Base-by-base conservation (phyloP, 495 filamentous ascomycete species). In the Penicillium goetzii region DNA sequence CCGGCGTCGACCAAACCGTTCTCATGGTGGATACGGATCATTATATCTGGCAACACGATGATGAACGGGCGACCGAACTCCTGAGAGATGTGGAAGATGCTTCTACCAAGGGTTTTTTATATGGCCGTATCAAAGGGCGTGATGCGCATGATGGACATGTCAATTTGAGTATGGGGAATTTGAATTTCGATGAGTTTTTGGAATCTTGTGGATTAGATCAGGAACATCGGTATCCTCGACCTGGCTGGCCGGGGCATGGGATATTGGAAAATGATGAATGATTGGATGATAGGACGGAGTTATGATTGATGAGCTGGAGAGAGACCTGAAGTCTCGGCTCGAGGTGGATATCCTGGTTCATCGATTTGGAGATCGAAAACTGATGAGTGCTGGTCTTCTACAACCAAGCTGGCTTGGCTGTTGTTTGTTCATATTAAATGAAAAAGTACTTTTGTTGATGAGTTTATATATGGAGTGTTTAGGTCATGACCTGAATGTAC, bases 181-280 rank as follows among this genome's bases (percentile, higher is more conserved):
- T 56, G 49, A 30, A 45, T 23, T 21, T 59, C 56, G 40, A 55
- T 17, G 59, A 61, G 14, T 55, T 47, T 21, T 1, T 58, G 28
- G 57, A 64, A 55, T 55, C 32, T 23, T 36, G 15, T 36, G 60
- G 52, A 6, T 53, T 60, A 21, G 59, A 64, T 49, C 45, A 58
- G 21, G 49, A 45, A 49, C 53, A 64, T n/a, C 36, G 26, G 43
- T 62, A 59, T 23, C 41, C 34, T 4, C 43, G 60, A 12, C 60
- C 60, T 9, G 60, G 55, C 36, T 63, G 60, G 60, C 60, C 60
- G 11, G 55, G 43, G 8, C 60, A 63, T 58, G 52, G 52, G 17
- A 34, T 55, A 30, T 34, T 55, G 52, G 52, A 55, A 15, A 36
- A 34, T 25, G 52, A 55, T 3, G 52, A 55, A 12, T 55, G 52